These are phyloP conservation scores for Globisporangium rhizosaccharum DNA, from an alignment of 352 stramenopile genomes.

Conservation along the genomic window DNA sequence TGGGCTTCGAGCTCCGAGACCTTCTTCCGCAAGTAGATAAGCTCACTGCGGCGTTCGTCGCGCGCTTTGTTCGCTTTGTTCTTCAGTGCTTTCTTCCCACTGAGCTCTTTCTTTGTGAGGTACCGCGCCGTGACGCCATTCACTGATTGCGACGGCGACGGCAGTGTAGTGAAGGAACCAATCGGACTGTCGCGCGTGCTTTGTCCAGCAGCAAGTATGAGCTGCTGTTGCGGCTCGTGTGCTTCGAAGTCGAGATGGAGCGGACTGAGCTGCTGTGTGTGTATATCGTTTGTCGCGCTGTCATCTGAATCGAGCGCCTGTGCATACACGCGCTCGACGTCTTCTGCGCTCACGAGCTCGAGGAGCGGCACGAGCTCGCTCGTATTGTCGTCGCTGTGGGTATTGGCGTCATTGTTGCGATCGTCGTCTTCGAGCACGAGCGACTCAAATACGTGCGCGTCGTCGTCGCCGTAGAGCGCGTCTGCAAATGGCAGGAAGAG, in stretches of 20 bases:
- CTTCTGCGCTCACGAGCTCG: slow-evolving; percentile 1
- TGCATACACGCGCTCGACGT: background rate
- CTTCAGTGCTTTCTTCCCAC: slow-evolving; percentile 3
- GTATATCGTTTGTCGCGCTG: background rate
- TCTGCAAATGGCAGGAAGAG: background rate
- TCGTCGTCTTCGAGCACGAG: slow-evolving; percentile 1
- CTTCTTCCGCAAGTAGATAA: slow-evolving; percentile 12
- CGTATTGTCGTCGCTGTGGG: background rate
- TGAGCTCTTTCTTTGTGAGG: background rate
- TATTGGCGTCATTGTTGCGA: background rate
- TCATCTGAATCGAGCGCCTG: background rate
- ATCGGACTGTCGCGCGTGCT: background rate
- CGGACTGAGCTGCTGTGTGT: background rate
- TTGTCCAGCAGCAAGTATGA: background rate
- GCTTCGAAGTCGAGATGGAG: background rate
- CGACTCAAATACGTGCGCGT: background rate
- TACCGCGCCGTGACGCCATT: background rate
- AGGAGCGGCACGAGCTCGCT: background rate
- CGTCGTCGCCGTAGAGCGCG: background rate
- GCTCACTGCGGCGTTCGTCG: slow-evolving; percentile 9
- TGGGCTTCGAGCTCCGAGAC: slow-evolving; percentile 5
- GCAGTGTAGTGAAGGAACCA: background rate
- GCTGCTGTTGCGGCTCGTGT: background rate
- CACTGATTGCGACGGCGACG: background rate
- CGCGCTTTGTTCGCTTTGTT: slow-evolving; percentile 11